phyloP scores from a whole-genome alignment of 2,329 filamentous ascomycete species.

The Pseudogymnoascus sp. region DNA sequence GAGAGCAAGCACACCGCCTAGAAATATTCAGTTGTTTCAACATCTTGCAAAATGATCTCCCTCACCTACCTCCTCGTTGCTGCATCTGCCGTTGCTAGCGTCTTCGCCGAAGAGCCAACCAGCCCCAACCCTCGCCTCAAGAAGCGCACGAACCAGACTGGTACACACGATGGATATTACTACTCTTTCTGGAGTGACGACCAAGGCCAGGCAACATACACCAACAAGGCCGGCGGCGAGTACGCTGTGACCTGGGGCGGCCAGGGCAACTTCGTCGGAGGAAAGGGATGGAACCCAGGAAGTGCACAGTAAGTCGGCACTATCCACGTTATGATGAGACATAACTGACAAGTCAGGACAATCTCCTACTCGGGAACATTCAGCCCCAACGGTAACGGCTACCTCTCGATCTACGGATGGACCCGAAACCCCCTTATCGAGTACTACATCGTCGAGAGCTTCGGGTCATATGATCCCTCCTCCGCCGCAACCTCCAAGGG shows the following conservation, averaged over 20 bases:
- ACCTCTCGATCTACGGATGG: constrained; percentile 50
- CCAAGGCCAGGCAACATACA: constrained; percentile 41
- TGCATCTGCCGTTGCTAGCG: not conserved
- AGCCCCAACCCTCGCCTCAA: constrained; percentile 1
- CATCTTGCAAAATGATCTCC: not conserved
- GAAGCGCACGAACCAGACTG: constrained; percentile 3
- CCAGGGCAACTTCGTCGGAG: constrained; percentile 38
- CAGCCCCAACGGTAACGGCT: constrained; percentile 32
- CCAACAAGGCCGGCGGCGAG: constrained; percentile 42
- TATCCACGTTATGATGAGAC: not conserved
- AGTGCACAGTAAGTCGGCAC: not conserved
- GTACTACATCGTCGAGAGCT: constrained; percentile 51
- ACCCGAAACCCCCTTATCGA: constrained; percentile 45
- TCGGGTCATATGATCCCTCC: constrained; percentile 42
- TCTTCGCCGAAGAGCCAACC: constrained; percentile 1
- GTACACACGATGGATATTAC: not conserved
- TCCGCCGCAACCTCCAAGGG: constrained; percentile 42
- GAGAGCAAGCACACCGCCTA: not conserved
- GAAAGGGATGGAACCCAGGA: constrained; percentile 40
- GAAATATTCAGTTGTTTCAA: not conserved
- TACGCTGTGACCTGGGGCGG: constrained; percentile 42
- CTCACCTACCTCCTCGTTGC: not conserved
- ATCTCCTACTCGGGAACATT: constrained; percentile 36
- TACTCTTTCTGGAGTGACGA: constrained; percentile 45
- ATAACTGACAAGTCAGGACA: constrained; percentile 21